A percentile compares a stretch with the other conserved stretches of the same genome.
phyloP scores from a whole-genome alignment of 1,139 yeast species.

The Yamadazyma sp. region DNA sequence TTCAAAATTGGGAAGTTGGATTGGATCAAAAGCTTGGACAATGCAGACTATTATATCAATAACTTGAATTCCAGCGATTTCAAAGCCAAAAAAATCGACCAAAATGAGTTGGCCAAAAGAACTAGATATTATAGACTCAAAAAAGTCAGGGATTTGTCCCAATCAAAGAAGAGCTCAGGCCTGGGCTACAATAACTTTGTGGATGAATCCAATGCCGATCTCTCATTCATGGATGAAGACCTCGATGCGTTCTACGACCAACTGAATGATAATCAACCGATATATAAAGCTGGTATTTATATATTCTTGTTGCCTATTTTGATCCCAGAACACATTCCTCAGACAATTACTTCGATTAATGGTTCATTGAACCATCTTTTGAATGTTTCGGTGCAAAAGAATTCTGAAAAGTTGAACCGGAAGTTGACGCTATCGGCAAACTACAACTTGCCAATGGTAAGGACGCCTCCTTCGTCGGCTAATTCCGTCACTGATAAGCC shows the following conservation, averaged over 20 bases:
- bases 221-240: slow-evolving; percentile 3
- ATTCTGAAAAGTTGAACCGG: slow-evolving; percentile 38
- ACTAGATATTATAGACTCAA: slow-evolving; percentile 36
- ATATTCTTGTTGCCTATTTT: slow-evolving; percentile 72
- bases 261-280: slow-evolving; percentile 7
- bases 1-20: slow-evolving; percentile 49
- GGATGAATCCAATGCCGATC: slow-evolving; percentile 4
- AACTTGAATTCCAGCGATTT: slow-evolving; percentile 37
- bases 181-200: slow-evolving; percentile 1
- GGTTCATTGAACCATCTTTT: slow-evolving; percentile 45
- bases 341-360: slow-evolving; percentile 59
- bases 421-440: slow-evolving; percentile 27
- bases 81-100: slow-evolving; percentile 26
- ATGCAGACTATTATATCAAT: slow-evolving; percentile 50
- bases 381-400: slow-evolving; percentile 29
- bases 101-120: slow-evolving; percentile 36
- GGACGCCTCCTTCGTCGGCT: slow-evolving; percentile 82
- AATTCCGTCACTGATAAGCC: slow-evolving; percentile 77
- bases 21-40: slow-evolving; percentile 45
- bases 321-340: slow-evolving; percentile 72
- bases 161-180: slow-evolving; percentile 10
- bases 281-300: slow-evolving; percentile 72
- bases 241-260: slow-evolving; percentile 4
- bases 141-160: slow-evolving; percentile 21
- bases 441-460: slow-evolving; percentile 54